Percentiles rank a stretch among this genome's conserved stretches.
Evolutionary conservation across 2,329 filamentous ascomycete species (phyloP).

Genomic region (Ophiostoma himal-ulmi): DNA sequence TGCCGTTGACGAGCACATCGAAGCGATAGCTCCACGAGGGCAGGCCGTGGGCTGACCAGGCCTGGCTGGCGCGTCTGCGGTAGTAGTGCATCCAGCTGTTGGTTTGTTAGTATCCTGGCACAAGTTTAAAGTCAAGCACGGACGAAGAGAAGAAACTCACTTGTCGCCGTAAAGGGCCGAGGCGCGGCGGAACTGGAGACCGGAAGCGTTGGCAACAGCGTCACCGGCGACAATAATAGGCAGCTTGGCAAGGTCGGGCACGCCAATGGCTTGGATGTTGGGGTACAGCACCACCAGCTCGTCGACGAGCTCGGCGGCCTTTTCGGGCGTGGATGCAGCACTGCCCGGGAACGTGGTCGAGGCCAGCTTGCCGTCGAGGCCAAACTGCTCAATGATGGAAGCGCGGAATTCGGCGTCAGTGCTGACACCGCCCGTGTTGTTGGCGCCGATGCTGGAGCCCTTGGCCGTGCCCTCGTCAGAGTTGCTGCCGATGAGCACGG

Average conservation of each 20-base stretch:
- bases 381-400: slow-evolving; percentile 10
- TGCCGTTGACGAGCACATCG: slow-evolving; percentile 36
- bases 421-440: slow-evolving; percentile 41
- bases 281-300: slow-evolving; percentile 44
- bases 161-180: slow-evolving; percentile 18
- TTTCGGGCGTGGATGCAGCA: background rate
- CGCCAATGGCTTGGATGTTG: slow-evolving; percentile 42
- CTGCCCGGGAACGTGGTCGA: slow-evolving; percentile 12
- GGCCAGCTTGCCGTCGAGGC: slow-evolving; percentile 22
- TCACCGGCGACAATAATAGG: slow-evolving; percentile 38
- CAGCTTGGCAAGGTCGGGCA: slow-evolving; percentile 36
- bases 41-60: slow-evolving; percentile 22
- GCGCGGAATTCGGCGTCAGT: slow-evolving; percentile 47
- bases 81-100: slow-evolving; percentile 15
- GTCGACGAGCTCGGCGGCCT: slow-evolving; percentile 31
- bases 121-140: background rate
- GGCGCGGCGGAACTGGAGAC: slow-evolving; percentile 20
- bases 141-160: background rate
- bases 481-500: slow-evolving; percentile 55
- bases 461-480: slow-evolving; percentile 59
- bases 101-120: background rate
- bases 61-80: slow-evolving; percentile 28
- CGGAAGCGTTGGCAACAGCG: slow-evolving; percentile 16
- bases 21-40: slow-evolving; percentile 40
- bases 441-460: slow-evolving; percentile 32